Evolutionary conservation across 2,329 filamentous ascomycete species (phyloP), one percentile per base, ranked within the genome.

Genomic region (Scedosporium dehoogii): DNA sequence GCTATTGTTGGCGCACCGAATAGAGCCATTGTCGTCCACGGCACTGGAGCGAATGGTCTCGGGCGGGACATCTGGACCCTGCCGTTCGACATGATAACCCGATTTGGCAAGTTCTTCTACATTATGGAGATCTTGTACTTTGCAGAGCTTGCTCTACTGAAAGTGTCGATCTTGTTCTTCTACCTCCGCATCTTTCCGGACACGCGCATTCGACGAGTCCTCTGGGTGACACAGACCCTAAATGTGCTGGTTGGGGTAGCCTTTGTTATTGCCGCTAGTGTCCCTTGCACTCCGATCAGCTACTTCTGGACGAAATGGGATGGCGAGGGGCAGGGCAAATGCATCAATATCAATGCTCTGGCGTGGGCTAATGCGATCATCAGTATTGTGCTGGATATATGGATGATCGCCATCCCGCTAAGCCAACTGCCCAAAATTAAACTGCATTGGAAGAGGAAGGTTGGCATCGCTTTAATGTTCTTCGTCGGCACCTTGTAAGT

Each of bases 281-380:
- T 81, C 58, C 75, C 79, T 63, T 83, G 81, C 69, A 69, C 63
- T 18, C 81, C 81, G 0, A 71, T 83, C 27, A 68, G 67, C 7
- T 77, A 73, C 63, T 79, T 78, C 66, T 85, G 82, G 82, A 74
- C 70, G 0, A 70, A 69, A 18, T 84, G 81, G 81, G 77, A 80
- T 53, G 77, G 75, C 2, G 67, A 76, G 63, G 73, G 76, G 48
- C 33, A 69, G 2, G 81, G 81, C 0, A 67, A 63, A 3, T 84
- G 82, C 65, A 69, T 79, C 9, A 72, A 79, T 58, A 68, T 76
- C 58, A 80, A 79, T 63, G 69, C 72, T 1, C 70, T 80, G 16
- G 73, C 70, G 0, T 83, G 78, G 78, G 70, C 76, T 3, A 77
- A 79, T 38, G 80, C 80, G 0, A 74, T 68, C 2, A 73, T 79